These are phyloP conservation scores for Fusarium nisikadoi DNA, from an alignment of 2,329 filamentous ascomycete genomes.

Conservation along the genomic window DNA sequence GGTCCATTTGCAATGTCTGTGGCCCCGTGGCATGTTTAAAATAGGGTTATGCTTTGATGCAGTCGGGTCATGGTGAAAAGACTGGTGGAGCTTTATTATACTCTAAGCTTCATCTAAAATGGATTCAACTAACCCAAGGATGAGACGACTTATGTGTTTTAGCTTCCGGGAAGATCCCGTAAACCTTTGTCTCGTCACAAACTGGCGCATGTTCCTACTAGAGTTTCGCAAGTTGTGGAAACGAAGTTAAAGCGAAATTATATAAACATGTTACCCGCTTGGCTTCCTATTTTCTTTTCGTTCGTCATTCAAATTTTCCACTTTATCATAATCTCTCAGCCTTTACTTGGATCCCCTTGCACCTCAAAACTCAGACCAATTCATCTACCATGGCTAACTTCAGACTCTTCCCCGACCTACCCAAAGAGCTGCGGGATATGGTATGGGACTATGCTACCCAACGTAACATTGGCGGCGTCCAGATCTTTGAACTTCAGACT, in stretches of 20 bases:
- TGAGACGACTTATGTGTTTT: background rate
- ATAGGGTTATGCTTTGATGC: background rate
- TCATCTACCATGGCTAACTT: background rate
- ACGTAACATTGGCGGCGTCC: background rate
- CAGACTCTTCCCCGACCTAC: background rate
- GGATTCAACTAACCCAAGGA: rapidly evolving
- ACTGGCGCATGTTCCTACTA: rapidly evolving
- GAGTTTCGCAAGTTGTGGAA: rapidly evolving
- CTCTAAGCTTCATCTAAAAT: background rate
- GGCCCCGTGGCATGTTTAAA: background rate
- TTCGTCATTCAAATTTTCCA: background rate
- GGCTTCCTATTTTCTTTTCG: background rate
- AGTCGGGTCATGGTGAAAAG: too few species aligned
- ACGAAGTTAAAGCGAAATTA: rapidly evolving
- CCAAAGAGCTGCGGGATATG: slow-evolving; percentile 3
- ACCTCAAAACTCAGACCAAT: rapidly evolving
- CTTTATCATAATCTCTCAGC: rapidly evolving
- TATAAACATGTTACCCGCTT: rapidly evolving
- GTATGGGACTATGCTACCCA: background rate
- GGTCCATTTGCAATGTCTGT: background rate
- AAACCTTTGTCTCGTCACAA: background rate
- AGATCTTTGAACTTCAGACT: background rate
- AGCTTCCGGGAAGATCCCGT: rapidly evolving
- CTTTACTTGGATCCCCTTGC: background rate
- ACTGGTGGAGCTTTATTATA: rapidly evolving